phyloP scores from a whole-genome alignment of 2,329 filamentous ascomycete genomes.

The Cladosporium sphaerospermum region DNA sequence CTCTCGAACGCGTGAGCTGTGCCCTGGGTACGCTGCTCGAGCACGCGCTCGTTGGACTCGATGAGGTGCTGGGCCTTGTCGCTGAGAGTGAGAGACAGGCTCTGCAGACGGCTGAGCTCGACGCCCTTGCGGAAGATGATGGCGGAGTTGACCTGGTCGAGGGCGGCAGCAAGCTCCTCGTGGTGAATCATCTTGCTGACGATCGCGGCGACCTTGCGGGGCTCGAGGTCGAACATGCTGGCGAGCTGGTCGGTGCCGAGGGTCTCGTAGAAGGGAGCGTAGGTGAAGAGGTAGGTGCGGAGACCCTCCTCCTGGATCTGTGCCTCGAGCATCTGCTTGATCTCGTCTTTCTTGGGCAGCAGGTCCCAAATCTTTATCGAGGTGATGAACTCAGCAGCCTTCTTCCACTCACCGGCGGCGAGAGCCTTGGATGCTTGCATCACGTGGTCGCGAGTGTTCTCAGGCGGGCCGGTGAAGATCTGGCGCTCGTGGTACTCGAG shows the following conservation, averaged over 20 bases:
- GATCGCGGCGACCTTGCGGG: conserved; percentile 86
- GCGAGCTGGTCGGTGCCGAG: conserved; percentile 79
- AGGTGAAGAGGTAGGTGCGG: conserved; percentile 97
- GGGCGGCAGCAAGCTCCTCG: conserved; percentile 90
- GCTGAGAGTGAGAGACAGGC: conserved; percentile 82
- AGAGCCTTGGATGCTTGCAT: conserved; percentile 98
- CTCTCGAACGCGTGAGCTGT: conserved; percentile 93
- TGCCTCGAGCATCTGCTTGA: conserved; percentile 94
- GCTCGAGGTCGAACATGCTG: conserved; percentile 89
- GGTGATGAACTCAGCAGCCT: conserved; percentile 86
- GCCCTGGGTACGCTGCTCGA: conserved; percentile 95
- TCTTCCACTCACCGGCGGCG: conserved; percentile 97
- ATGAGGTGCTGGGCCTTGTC: conserved; percentile 96
- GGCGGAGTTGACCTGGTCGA: conserved; percentile 94
- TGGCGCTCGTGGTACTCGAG: conserved; percentile 99
- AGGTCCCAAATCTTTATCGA: conserved; percentile 99
- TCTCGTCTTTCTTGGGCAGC: conserved; percentile 84
- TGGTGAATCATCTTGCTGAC: conserved; percentile 99
- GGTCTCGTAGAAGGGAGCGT: conserved; percentile 98
- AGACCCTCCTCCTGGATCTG: conserved; percentile 99
- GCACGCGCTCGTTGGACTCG: conserved; percentile 92
- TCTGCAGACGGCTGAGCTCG: conserved; percentile 92
- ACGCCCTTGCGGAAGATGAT: conserved; percentile 99
- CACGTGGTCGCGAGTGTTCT: conserved; percentile 98
- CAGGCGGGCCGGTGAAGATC: conserved; percentile 95